These are phyloP conservation scores for Hirschioporus abietinus DNA, from an alignment of 768 basidiomycete genomes.

Conservation along the genomic window DNA sequence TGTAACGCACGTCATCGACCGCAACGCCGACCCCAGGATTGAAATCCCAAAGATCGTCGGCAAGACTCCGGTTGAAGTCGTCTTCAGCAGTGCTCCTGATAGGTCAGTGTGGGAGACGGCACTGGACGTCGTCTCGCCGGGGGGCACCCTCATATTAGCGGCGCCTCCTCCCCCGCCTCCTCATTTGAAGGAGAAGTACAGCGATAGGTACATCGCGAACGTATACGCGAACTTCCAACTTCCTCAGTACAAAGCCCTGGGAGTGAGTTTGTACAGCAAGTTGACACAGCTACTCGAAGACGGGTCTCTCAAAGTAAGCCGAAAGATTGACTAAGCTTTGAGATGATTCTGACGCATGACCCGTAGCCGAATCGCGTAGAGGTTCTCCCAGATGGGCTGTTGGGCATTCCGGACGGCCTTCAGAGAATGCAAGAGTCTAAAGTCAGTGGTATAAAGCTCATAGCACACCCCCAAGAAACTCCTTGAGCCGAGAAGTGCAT, in stretches of 20 bases:
- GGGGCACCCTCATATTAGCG: slow-evolving; percentile 12
- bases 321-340: no score
- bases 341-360: not conserved
- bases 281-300: not conserved
- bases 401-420: slow-evolving; percentile 32
- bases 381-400: slow-evolving; percentile 36
- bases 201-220: slow-evolving; percentile 2
- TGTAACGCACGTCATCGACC: slow-evolving; percentile 35
- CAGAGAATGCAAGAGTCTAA: slow-evolving; percentile 29
- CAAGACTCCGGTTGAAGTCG: slow-evolving; percentile 11
- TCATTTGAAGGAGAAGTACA: slow-evolving; percentile 10
- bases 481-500: slow-evolving; percentile 11
- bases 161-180: slow-evolving; percentile 2
- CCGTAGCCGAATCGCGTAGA: slow-evolving; percentile 35
- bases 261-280: slow-evolving; percentile 5
- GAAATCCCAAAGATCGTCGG: slow-evolving; percentile 3
- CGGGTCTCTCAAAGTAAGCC: not conserved
- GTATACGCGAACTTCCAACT: slow-evolving; percentile 2
- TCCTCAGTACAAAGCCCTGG: slow-evolving; percentile 7
- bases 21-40: not conserved
- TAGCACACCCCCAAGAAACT: slow-evolving; percentile 37
- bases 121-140: slow-evolving; percentile 14
- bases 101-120: slow-evolving; percentile 12
- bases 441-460: slow-evolving; percentile 40
- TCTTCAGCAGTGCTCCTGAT: slow-evolving; percentile 15